Evolutionary conservation across 129 eudicot species (phyloP).

Genomic region (Saposhnikovia divaricata): DNA sequence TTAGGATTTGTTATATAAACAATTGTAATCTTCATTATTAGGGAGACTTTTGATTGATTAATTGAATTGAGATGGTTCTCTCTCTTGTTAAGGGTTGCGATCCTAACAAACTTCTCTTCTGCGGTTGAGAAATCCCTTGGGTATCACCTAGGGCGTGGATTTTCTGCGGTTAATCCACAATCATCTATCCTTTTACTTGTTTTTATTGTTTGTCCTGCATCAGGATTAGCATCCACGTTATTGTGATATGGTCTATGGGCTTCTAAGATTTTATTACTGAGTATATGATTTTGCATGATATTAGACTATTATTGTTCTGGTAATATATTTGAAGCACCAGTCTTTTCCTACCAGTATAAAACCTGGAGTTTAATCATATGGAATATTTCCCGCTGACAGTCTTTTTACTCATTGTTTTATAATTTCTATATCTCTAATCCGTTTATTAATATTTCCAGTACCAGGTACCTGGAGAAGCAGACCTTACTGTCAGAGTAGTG

Average conservation of each 20-base stretch:
- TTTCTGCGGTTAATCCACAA: too few species aligned
- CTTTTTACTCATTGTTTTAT: neutral
- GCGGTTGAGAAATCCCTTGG: too few species aligned
- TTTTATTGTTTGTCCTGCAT: too few species aligned
- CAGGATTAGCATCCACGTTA: neutral
- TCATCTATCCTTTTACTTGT: too few species aligned
- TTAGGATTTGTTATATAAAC: too few species aligned
- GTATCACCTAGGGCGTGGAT: too few species aligned
- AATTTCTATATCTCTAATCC: neutral
- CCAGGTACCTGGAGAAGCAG: slow-evolving; percentile 60
- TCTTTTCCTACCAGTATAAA: neutral
- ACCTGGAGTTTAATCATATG: neutral
- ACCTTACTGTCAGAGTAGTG: slow-evolving; percentile 77
- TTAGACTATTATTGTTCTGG: neutral
- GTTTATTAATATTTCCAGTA: neutral
- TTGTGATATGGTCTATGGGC: neutral
- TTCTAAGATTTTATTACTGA: neutral
- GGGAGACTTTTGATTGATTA: too few species aligned
- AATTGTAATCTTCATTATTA: too few species aligned
- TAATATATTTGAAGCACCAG: neutral
- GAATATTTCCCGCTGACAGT: neutral
- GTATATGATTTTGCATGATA: neutral
- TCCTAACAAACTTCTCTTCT: too few species aligned
- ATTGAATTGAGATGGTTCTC: too few species aligned
- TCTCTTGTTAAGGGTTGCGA: too few species aligned